phyloP scores from a whole-genome alignment of 2,329 filamentous ascomycete species.

The Diaporthe capsici region DNA sequence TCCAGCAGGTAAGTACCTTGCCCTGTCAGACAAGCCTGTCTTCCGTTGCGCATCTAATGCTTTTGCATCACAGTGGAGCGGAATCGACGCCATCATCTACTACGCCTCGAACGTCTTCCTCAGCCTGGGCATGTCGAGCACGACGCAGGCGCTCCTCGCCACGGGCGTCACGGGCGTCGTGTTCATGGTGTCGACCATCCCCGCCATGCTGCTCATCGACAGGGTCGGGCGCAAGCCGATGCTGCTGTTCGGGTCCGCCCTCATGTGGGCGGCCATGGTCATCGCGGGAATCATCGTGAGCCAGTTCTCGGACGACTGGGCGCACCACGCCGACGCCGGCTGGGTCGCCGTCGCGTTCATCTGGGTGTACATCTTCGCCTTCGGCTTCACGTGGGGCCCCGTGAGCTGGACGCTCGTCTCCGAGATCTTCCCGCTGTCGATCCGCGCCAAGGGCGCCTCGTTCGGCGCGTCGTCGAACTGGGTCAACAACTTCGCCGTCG shows the following conservation, averaged over 20 bases:
- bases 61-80: background rate
- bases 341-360: conserved; percentile 56
- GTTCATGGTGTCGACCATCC: conserved; percentile 50
- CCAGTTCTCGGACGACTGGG: conserved; percentile 55
- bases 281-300: conserved; percentile 58
- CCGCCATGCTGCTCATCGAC: conserved; percentile 53
- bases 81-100: conserved; percentile 38
- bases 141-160: conserved; percentile 51
- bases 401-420: conserved; percentile 52
- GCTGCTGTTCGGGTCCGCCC: conserved; percentile 53
- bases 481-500: conserved; percentile 63
- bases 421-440: conserved; percentile 56
- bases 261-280: conserved; percentile 57
- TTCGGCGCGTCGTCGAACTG: conserved; percentile 60
- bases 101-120: conserved; percentile 41
- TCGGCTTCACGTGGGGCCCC: conserved; percentile 52
- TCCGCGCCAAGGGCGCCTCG: conserved; percentile 56
- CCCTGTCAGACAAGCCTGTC: conserved; percentile 44
- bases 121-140: conserved; percentile 43
- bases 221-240: conserved; percentile 58
- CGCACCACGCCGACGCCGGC: conserved; percentile 52
- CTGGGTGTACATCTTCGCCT: conserved; percentile 48
- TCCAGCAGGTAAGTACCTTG: conserved; percentile 56
- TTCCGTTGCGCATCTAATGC: background rate
- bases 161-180: conserved; percentile 53